Percentiles rank a stretch among this genome's conserved stretches.
phyloP scores from a whole-genome alignment of 1,284 basidiomycete species.

The Marasmius oreades region DNA sequence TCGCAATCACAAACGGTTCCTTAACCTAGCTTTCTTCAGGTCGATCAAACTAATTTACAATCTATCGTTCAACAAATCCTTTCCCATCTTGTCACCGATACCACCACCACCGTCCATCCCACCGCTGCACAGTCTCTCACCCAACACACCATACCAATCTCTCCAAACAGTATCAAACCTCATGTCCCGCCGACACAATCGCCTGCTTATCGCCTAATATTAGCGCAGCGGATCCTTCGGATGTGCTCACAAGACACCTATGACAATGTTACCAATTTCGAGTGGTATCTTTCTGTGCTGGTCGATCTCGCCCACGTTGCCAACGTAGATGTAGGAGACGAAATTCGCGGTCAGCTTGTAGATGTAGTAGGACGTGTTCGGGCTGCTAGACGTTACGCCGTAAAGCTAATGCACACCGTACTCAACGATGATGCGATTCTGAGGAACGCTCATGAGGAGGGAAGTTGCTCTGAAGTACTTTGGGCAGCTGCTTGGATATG shows the following conservation, averaged over 20 bases:
- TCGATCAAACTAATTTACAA: constrained; percentile 79
- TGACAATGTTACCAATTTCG: constrained; percentile 86
- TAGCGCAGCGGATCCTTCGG: constrained; percentile 78
- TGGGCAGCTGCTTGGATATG: constrained; percentile 95
- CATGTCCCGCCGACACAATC: constrained; percentile 56
- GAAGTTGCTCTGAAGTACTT: constrained; percentile 76
- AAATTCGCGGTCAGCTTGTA: constrained; percentile 80
- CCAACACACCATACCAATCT: constrained; percentile 41
- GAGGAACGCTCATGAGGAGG: constrained; percentile 54
- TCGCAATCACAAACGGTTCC: constrained; percentile 8
- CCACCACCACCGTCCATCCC: constrained; percentile 41
- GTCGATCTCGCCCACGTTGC: constrained; percentile 87
- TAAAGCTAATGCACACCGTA: constrained; percentile 77
- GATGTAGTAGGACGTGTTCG: constrained; percentile 85
- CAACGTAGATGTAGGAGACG: constrained; percentile 68
- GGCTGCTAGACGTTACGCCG: constrained; percentile 73
- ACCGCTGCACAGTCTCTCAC: constrained; percentile 62
- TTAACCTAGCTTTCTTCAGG: constrained; percentile 43
- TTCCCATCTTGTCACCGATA: constrained; percentile 73
- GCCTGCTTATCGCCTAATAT: constrained; percentile 79
- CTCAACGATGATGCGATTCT: constrained; percentile 77
- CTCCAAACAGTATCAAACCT: constrained; percentile 32
- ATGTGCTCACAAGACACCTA: constrained; percentile 85
- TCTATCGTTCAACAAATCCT: constrained; percentile 87
- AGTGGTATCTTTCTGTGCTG: constrained; percentile 95